Evolutionary conservation across 768 basidiomycete genomes (phyloP).

Genomic region (Leccinellum albellum): DNA sequence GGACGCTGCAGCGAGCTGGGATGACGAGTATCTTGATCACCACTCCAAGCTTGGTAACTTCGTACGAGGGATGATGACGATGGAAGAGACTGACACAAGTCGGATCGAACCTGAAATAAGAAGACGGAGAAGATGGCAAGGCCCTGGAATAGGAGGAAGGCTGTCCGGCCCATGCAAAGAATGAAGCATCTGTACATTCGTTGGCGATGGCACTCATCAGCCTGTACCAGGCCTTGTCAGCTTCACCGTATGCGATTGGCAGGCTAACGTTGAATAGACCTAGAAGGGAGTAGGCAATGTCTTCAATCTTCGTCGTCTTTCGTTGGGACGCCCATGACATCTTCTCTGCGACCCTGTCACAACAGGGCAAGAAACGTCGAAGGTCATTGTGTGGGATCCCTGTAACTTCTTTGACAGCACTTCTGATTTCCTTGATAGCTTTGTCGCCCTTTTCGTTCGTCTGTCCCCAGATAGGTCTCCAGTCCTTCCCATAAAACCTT

Average conservation of each 20-base stretch:
- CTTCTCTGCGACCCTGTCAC: constrained; percentile 14
- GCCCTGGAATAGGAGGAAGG: constrained; percentile 13
- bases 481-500: constrained; percentile 17
- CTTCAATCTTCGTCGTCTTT: constrained; percentile 22
- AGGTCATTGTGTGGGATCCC: constrained; percentile 12
- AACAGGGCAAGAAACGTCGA: constrained; percentile 8
- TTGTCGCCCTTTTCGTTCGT: constrained; percentile 6
- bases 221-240: constrained; percentile 19
- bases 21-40: constrained; percentile 7
- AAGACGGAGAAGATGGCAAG: constrained; percentile 7
- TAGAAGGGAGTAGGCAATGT: constrained; percentile 23
- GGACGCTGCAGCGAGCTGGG: constrained; percentile 8
- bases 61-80: constrained; percentile 8
- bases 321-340: constrained; percentile 25
- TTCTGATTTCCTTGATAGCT: constrained; percentile 8
- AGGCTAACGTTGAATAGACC: constrained; percentile 22
- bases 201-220: constrained; percentile 14
- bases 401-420: constrained; percentile 7
- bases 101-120: constrained; percentile 7
- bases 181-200: constrained; percentile 11
- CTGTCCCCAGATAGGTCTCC: constrained; percentile 13
- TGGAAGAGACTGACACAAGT: neutral
- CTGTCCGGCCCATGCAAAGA: constrained; percentile 11
- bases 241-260: constrained; percentile 25
- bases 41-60: constrained; percentile 15